phyloP scores from a whole-genome alignment of 1,139 yeast species.

The Candida albicans region DNA sequence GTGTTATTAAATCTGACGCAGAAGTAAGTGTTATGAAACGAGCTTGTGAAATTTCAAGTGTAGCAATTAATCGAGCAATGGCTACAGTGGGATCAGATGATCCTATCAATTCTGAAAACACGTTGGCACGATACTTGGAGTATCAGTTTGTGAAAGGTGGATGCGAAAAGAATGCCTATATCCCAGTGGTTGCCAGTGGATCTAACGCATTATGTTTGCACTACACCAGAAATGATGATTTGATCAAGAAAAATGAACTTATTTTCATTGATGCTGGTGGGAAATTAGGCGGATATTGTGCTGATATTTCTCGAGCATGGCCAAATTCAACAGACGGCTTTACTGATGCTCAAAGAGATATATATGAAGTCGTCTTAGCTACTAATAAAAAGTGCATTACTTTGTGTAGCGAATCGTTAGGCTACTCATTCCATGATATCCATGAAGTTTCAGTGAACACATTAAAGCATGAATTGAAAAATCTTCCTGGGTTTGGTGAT shows the following conservation, averaged over 20 bases:
- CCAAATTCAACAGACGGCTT: slow-evolving; percentile 74
- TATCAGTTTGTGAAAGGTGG: slow-evolving; percentile 84
- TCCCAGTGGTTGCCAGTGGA: slow-evolving; percentile 97
- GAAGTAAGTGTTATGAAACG: slow-evolving; percentile 78
- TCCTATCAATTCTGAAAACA: slow-evolving; percentile 68
- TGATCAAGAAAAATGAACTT: slow-evolving; percentile 70
- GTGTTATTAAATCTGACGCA: slow-evolving; percentile 71
- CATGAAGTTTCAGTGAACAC: slow-evolving; percentile 66
- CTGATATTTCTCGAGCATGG: slow-evolving; percentile 97
- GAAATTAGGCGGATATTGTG: slow-evolving; percentile 86
- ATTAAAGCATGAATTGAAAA: slow-evolving; percentile 63
- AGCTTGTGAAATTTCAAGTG: slow-evolving; percentile 80
- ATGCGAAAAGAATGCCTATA: slow-evolving; percentile 84
- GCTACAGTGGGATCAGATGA: slow-evolving; percentile 47
- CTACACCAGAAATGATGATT: slow-evolving; percentile 85
- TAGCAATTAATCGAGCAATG: slow-evolving; percentile 82
- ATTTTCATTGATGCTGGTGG: slow-evolving; percentile 97
- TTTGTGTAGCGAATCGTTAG: slow-evolving; percentile 53
- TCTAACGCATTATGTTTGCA: slow-evolving; percentile 83
- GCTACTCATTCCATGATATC: slow-evolving; percentile 66
- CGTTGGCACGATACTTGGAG: slow-evolving; percentile 78
- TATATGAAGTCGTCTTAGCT: slow-evolving; percentile 83
- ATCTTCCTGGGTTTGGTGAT: slow-evolving; percentile 61
- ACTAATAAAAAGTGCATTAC: slow-evolving; percentile 81
- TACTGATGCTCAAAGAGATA: slow-evolving; percentile 73